Conservation (phyloP, 768 basidiomycete species). For the Gyrodon lividus region DNA sequence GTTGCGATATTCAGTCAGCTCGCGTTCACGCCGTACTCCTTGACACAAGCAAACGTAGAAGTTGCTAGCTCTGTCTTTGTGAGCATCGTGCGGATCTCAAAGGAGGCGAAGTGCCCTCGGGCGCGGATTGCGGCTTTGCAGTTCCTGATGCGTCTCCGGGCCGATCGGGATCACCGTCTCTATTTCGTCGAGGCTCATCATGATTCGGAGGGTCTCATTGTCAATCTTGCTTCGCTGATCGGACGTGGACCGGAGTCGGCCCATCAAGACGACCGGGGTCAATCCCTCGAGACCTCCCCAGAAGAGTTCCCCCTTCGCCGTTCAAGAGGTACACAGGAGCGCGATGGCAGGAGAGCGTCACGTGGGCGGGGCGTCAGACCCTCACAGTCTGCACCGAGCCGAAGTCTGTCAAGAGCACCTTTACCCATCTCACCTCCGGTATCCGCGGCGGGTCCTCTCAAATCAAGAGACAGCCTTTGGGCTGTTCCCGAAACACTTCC, state of each 20-base stretch:
- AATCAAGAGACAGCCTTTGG: slow-evolving; percentile 58
- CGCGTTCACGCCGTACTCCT: slow-evolving; percentile 62
- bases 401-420: slow-evolving; percentile 61
- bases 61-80: slow-evolving; percentile 56
- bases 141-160: slow-evolving; percentile 85
- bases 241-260: slow-evolving; percentile 42
- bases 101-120: slow-evolving; percentile 47
- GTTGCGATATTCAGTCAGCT: slow-evolving; percentile 69
- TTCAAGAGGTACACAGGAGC: slow-evolving; percentile 48
- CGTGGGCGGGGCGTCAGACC: slow-evolving; percentile 49
- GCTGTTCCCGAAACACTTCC: slow-evolving; percentile 62
- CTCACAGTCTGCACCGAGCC: slow-evolving; percentile 47
- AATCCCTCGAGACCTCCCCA: slow-evolving; percentile 19
- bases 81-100: slow-evolving; percentile 47
- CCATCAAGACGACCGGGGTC: slow-evolving; percentile 27
- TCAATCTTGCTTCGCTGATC: slow-evolving; percentile 62
- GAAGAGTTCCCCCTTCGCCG: slow-evolving; percentile 40
- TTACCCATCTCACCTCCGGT: slow-evolving; percentile 30
- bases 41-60: slow-evolving; percentile 44
- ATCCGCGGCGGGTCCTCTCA: slow-evolving; percentile 26
- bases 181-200: slow-evolving; percentile 59
- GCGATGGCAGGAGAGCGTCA: slow-evolving; percentile 50
- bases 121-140: slow-evolving; percentile 75
- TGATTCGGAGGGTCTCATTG: slow-evolving; percentile 58
- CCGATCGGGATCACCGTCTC: slow-evolving; percentile 85